These are phyloP conservation scores for Hirschioporus abietinus DNA, from an alignment of 768 basidiomycete species.

Conservation along the genomic window DNA sequence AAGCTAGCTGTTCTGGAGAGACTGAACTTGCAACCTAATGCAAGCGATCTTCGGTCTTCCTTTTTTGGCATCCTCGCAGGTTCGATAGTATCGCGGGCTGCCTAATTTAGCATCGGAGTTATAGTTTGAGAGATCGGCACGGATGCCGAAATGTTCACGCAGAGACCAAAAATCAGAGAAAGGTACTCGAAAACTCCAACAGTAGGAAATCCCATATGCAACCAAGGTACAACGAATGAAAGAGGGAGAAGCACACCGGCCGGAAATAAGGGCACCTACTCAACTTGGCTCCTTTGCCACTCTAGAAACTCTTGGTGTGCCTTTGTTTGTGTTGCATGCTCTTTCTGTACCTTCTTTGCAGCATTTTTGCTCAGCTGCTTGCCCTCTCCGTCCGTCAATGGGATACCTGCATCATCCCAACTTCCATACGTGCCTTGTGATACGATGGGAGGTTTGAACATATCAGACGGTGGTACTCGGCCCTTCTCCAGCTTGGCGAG, in stretches of 20 bases:
- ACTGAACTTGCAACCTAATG: no score
- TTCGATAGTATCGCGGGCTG: background rate
- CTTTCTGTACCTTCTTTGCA: slow-evolving; percentile 73
- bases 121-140: background rate
- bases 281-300: slow-evolving; percentile 28
- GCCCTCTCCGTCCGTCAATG: slow-evolving; percentile 79
- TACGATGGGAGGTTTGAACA: slow-evolving; percentile 83
- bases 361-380: slow-evolving; percentile 80
- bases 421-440: slow-evolving; percentile 66
- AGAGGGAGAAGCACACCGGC: background rate
- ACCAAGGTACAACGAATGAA: background rate
- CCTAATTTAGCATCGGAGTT: background rate
- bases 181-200: no score
- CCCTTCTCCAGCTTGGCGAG: slow-evolving; percentile 83
- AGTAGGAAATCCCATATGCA: background rate
- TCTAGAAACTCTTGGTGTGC: slow-evolving; percentile 72
- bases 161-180: no score
- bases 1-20: no score
- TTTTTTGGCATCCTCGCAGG: background rate
- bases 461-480: slow-evolving; percentile 59
- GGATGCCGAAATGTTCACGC: background rate
- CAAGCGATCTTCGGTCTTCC: background rate
- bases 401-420: slow-evolving; percentile 84
- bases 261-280: background rate
- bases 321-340: slow-evolving; percentile 67